Conservation (phyloP, 345 rosid genomes). For the Salix suchowensis region DNA sequence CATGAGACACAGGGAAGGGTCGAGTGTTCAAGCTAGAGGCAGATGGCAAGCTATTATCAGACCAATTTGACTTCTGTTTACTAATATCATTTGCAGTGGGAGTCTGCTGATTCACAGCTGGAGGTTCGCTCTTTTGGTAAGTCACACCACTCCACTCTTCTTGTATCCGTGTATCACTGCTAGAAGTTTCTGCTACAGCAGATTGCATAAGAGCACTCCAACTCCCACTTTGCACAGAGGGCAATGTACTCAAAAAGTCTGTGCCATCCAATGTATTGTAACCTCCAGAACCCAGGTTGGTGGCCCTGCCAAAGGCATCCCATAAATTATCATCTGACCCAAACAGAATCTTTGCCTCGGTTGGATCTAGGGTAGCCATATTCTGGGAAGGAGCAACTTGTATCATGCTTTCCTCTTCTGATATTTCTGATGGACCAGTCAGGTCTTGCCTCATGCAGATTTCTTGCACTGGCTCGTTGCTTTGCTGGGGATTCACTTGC, state of each 20-base stretch:
- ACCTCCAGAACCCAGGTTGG: constrained; percentile 40
- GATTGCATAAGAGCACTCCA: constrained; percentile 99
- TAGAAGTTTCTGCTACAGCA: constrained; percentile 89
- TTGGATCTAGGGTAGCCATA: constrained; percentile 68
- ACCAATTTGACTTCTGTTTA: constrained; percentile 39
- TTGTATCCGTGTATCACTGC: constrained; percentile 43
- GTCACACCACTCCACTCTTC: constrained; percentile 60
- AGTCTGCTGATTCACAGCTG: constrained; percentile 28
- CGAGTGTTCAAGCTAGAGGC: constrained; percentile 27
- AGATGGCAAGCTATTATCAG: constrained; percentile 29
- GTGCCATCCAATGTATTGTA: constrained; percentile 35
- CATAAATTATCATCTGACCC: constrained; percentile 72
- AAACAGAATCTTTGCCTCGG: constrained; percentile 79
- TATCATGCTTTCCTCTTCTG: constrained; percentile 20
- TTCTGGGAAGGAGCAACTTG: constrained; percentile 32
- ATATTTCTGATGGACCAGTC: constrained; percentile 35
- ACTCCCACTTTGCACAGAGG: constrained; percentile 85
- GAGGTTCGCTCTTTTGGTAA: constrained; percentile 31
- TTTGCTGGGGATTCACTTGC: constrained; percentile 25
- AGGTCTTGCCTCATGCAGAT: constrained; percentile 41
- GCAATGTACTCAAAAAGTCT: constrained; percentile 43
- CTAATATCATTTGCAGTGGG: constrained; percentile 21
- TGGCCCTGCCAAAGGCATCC: constrained; percentile 65
- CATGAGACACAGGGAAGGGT: constrained; percentile 5
- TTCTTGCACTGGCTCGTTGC: constrained; percentile 28